Percentiles rank a stretch among this genome's conserved stretches.
Conservation (phyloP, 2,329 filamentous ascomycete species). For the Fusarium foetens region DNA sequence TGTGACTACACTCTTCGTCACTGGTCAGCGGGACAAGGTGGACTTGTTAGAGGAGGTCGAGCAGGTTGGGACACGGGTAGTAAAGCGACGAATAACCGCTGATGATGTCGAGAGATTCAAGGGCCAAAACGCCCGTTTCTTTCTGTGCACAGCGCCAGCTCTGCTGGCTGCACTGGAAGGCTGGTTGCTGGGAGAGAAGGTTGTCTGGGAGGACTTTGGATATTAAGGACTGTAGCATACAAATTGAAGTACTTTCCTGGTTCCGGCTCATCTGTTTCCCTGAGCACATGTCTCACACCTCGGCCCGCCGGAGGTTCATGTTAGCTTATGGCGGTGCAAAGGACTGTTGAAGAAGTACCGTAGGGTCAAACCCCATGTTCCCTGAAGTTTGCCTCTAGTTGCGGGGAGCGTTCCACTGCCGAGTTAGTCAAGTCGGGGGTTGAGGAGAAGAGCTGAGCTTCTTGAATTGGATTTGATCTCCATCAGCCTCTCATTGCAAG, state of each 20-base stretch:
- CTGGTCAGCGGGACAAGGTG: constrained; percentile 55
- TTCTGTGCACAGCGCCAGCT: constrained; percentile 58
- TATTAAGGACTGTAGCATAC: constrained; percentile 54
- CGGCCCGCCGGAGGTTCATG: constrained; percentile 26
- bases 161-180: constrained; percentile 55
- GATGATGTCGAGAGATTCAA: constrained; percentile 56
- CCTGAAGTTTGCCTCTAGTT: constrained; percentile 22
- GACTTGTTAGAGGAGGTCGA: constrained; percentile 50
- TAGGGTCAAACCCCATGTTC: background rate
- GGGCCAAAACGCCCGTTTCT: constrained; percentile 59
- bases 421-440: constrained; percentile 21
- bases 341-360: background rate
- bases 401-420: constrained; percentile 28
- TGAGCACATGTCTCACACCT: background rate
- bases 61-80: constrained; percentile 49
- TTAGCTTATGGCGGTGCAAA: constrained; percentile 25
- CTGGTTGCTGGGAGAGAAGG: constrained; percentile 66
- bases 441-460: constrained; percentile 1
- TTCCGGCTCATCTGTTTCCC: background rate
- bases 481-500: background rate
- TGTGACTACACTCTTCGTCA: constrained; percentile 72
- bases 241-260: background rate
- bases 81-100: constrained; percentile 52
- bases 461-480: background rate
- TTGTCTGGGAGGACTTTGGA: constrained; percentile 69